Base-by-base conservation (phyloP, 495 filamentous ascomycete species). In the Immersiella caudata region DNA sequence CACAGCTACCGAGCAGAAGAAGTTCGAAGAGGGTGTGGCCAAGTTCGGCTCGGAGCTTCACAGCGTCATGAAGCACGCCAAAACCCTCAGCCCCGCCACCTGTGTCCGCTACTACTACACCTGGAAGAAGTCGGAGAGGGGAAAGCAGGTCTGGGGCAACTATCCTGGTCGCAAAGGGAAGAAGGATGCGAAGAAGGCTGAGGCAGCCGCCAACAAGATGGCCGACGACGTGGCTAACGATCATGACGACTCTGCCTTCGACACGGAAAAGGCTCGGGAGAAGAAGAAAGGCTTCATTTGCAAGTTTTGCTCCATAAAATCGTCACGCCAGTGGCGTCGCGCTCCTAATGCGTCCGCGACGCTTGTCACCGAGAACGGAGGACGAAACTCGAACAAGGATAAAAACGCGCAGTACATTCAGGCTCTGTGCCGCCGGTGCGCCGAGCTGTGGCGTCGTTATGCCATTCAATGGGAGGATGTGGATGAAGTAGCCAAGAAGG, bases 61-160 rank as follows among this genome's bases (percentile, higher is more conserved):
- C 66, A 85, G 84, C 68, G 88, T 98, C 57, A 93, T 89, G 54
- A 90, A 90, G 71, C 91, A 97, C 75, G 90, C 97, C 71, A 93
- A 92, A 75, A 91, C 91, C 0, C 86, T 93, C 29, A 87, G 85
- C 50, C 86, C 92, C 67, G 87, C 86, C 35, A 87, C 92, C 58
- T 90, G 97, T 65, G 92, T 95, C 27, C 89, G 95, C 12, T 96
- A 91, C 67, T 99, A 98, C 76, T 98, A 98, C 77, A 91, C 91
- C 71, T 99, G 96, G 96, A 99, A 99, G 82, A 97, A 97, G 77
- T 93, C 93, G 0, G 86, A 90, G 1, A 85, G 88, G 56, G 95
- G 96, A 27, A 88, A 86, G 71, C 87, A 93, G 71, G 86, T 99
- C 26, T 98, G 96, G 96, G 92, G 91, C 36, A 90, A 86, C 60